These are phyloP conservation scores for Cubamyces lactineus DNA, from an alignment of 768 basidiomycete genomes.

Conservation along the genomic window DNA sequence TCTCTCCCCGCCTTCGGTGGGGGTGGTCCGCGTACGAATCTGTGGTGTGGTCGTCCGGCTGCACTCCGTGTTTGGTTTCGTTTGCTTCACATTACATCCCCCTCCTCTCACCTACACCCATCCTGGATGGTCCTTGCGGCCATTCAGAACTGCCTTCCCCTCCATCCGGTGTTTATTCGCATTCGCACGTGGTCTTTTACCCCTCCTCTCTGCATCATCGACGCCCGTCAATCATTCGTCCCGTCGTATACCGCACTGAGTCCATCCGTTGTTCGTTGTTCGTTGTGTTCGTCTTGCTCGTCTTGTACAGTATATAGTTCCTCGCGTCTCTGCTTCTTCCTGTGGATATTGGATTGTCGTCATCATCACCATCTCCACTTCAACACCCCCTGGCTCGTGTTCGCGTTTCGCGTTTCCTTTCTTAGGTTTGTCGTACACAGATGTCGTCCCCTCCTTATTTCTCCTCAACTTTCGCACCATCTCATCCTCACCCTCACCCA, in stretches of 20 bases:
- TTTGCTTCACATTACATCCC: neutral
- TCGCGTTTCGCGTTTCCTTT: neutral
- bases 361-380: too few species aligned
- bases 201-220: neutral
- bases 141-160: neutral
- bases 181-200: too few species aligned
- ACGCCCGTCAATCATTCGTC: neutral
- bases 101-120: too few species aligned
- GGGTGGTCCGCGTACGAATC: neutral
- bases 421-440: slow-evolving; percentile 10
- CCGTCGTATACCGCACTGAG: slow-evolving; percentile 10
- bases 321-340: too few species aligned
- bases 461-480: neutral
- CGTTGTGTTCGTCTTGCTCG: neutral
- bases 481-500: neutral
- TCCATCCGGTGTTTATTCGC: neutral
- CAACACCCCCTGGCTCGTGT: neutral
- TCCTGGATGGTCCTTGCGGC: too few species aligned
- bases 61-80: neutral
- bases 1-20: too few species aligned
- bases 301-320: neutral
- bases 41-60: neutral
- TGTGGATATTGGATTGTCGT: too few species aligned
- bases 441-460: neutral
- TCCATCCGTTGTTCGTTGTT: neutral